phyloP scores from a whole-genome alignment of 2,329 filamentous ascomycete genomes.

The Neonectria punicea region DNA sequence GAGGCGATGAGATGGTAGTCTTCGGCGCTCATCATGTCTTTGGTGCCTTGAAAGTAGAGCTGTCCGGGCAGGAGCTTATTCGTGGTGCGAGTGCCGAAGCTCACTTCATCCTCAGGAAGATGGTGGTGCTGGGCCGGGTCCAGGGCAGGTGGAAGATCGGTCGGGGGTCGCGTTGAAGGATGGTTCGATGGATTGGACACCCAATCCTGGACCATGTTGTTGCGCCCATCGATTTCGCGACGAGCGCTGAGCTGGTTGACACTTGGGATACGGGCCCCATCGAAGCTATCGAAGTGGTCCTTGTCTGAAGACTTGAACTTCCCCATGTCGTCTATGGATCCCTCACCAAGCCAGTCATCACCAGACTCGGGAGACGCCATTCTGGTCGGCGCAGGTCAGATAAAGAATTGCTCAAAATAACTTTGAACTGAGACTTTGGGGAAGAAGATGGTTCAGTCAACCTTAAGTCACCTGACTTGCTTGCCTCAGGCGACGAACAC shows the following conservation, averaged over 20 bases:
- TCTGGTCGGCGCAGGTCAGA: too few relatives aligned
- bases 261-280: slow-evolving; percentile 51
- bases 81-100: slow-evolving; percentile 58
- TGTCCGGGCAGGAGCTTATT: slow-evolving; percentile 61
- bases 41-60: slow-evolving; percentile 58
- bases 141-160: too few relatives aligned
- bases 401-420: too few relatives aligned
- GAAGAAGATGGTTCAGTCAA: too few relatives aligned
- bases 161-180: slow-evolving; percentile 18
- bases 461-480: too few relatives aligned
- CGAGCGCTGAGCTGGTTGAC: slow-evolving; percentile 59
- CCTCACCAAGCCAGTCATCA: too few relatives aligned
- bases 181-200: slow-evolving; percentile 50
- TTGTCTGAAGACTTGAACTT: too few relatives aligned
- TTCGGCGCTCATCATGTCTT: slow-evolving; percentile 54
- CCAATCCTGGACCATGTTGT: slow-evolving; percentile 62
- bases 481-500: too few relatives aligned
- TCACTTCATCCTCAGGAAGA: slow-evolving; percentile 54
- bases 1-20: slow-evolving; percentile 63
- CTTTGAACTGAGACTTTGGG: too few relatives aligned
- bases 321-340: too few relatives aligned
- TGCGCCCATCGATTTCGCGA: slow-evolving; percentile 57
- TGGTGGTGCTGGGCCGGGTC: slow-evolving; percentile 37
- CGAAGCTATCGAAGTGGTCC: too few relatives aligned
- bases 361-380: too few relatives aligned